Evolutionary conservation across 78 protist species (phyloP), one percentile per base, ranked within the genome.

Genomic region (Dictyostelium firmibasis): DNA sequence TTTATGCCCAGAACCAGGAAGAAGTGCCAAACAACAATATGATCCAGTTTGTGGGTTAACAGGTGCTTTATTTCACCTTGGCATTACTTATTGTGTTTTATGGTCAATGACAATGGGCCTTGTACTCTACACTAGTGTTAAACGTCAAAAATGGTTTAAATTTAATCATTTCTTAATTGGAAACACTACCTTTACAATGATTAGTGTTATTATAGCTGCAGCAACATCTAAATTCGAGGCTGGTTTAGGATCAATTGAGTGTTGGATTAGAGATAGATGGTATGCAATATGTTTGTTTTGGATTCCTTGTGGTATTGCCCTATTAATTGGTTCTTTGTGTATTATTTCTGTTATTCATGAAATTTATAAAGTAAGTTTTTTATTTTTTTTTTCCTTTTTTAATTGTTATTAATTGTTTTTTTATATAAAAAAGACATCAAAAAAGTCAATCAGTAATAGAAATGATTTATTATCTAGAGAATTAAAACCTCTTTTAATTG

Each of bases 41-140:
- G 84, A 11, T 6, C 33, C 25, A 6, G 25, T 23, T n/a, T 86
- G 92, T 35, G 74, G 78, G 13, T 8, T 74, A n/a, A 86, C 92
- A 0, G 84, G 84, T 16, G 16, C 92, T 23, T 31, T 86, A 4
- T 86, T 86, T 36, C 92, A 86, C 9, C 41, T 86, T 18, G 92
- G 78, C 14, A 23, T 35, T 2, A 57, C 36, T 0, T 47, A 43
- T 36, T 75, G 76, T 13, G 82, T 86, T 2, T 44, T 86, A 2
- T 86, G 92, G 92, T 86, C 84, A 84, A 31, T 82, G 8, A 86
- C 92, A 9, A 86, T 86, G 92, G 83, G 77, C 1, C 53, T 86
- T 35, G n/a, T 36, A 3, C 76, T 86, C 5, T 76, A 25, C 18
- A 57, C 36, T 25, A 84, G 78, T 33, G 53, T 86, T 0, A 86